phyloP scores from a whole-genome alignment of 1,139 yeast species.

The Ogataea hybrid region DNA sequence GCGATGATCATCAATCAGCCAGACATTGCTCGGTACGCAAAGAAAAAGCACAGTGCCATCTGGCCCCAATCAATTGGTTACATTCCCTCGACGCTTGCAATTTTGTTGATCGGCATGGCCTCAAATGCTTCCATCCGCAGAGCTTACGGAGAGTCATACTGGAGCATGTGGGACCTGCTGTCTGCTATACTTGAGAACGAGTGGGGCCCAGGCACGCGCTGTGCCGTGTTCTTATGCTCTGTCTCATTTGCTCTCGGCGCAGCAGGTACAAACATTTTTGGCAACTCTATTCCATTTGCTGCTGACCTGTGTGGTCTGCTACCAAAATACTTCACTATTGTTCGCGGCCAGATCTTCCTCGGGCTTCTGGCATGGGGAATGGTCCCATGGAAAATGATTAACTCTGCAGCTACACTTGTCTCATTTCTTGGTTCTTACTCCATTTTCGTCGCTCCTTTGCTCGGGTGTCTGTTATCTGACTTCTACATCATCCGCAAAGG shows the following conservation, averaged over 20 bases:
- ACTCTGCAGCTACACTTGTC: conserved; percentile 41
- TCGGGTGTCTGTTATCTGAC: conserved; percentile 35
- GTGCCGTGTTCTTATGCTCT: conserved; percentile 47
- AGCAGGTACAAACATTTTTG: conserved; percentile 46
- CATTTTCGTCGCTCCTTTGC: conserved; percentile 36
- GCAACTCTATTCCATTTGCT: conserved; percentile 53
- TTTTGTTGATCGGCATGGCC: conserved; percentile 28
- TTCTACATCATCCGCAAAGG: conserved; percentile 33
- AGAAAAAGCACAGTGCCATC: conserved; percentile 33
- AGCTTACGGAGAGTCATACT: conserved; percentile 28
- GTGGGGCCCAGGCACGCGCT: conserved; percentile 42
- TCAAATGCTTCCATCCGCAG: conserved; percentile 26
- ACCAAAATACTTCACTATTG: conserved; percentile 49
- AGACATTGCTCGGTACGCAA: conserved; percentile 38
- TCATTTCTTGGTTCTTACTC: conserved; percentile 46
- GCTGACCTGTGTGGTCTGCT: conserved; percentile 49
- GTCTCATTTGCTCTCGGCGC: conserved; percentile 45
- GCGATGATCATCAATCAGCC: conserved; percentile 36
- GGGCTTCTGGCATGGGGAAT: conserved; percentile 43
- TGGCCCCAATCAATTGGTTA: conserved; percentile 26
- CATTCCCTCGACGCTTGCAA: conserved; percentile 26
- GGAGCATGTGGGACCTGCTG: conserved; percentile 31
- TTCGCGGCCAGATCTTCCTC: conserved; percentile 46
- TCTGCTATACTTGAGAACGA: conserved; percentile 28
- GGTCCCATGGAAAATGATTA: conserved; percentile 50